Evolutionary conservation across 345 rosid species (phyloP).

Genomic region (Euclidium syriacum): DNA sequence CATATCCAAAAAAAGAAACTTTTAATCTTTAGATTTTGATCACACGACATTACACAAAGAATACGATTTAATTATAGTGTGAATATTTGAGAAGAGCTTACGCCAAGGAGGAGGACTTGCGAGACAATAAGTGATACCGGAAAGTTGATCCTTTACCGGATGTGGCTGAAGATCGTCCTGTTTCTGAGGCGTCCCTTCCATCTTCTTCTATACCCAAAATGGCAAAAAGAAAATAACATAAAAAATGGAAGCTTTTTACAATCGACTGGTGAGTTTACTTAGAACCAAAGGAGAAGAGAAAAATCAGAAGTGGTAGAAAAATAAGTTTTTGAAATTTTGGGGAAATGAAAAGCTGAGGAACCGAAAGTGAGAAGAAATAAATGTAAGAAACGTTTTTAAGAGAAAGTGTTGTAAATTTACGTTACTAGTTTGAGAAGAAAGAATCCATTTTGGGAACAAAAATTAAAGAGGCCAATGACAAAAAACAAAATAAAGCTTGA

Average conservation of each 20-base stretch:
- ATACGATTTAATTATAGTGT: neutral
- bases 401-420: neutral
- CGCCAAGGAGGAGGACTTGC: conserved; percentile 99
- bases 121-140: conserved; percentile 70
- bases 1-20: neutral
- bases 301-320: neutral
- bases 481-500: neutral
- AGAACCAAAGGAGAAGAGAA: neutral
- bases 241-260: neutral
- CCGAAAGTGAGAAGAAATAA: neutral
- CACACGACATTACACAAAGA: neutral
- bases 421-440: conserved; percentile 11
- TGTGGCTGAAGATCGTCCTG: conserved; percentile 89
- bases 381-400: conserved; percentile 6
- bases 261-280: neutral
- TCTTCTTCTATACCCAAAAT: neutral
- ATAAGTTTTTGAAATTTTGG: neutral
- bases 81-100: conserved; percentile 34
- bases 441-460: conserved; percentile 4
- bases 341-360: conserved; percentile 10
- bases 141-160: conserved; percentile 84
- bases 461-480: neutral
- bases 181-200: conserved; percentile 57
- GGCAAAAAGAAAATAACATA: neutral
- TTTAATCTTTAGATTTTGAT: neutral